These are phyloP conservation scores for Funneliformis mosseae DNA, from an alignment of 192 early-diverging fungal species.

Conservation along the genomic window DNA sequence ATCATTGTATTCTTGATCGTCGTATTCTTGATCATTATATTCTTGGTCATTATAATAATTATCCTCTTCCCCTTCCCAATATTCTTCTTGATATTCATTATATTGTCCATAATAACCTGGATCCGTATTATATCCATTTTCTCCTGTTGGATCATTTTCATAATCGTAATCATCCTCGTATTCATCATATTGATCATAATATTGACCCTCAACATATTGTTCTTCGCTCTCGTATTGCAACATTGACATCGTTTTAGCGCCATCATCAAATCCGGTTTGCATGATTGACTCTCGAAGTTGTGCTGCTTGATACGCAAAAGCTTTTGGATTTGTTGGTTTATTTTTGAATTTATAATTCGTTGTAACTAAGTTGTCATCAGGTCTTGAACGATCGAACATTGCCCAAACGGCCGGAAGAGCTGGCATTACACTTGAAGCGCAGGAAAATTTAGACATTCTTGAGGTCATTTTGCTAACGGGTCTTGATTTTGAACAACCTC, in stretches of 20 bases:
- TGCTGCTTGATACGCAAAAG: not conserved
- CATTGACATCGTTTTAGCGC: not conserved
- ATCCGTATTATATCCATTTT: not conserved
- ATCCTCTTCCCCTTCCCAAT: not conserved
- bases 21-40: not conserved
- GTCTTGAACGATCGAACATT: not conserved
- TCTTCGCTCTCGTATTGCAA: not conserved
- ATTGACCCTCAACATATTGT: not conserved
- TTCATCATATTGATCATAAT: not conserved
- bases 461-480: slow-evolving; percentile 3
- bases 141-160: not conserved
- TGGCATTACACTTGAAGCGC: not conserved
- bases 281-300: not conserved
- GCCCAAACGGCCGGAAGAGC: not conserved
- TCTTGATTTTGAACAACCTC: not conserved
- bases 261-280: not conserved
- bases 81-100: slow-evolving; percentile 6
- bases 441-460: not conserved
- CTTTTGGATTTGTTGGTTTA: not conserved
- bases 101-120: not conserved
- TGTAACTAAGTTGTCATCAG: slow-evolving; percentile 1
- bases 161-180: not conserved
- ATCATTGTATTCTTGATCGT: not conserved
- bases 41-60: not conserved
- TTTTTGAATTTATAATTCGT: slow-evolving; percentile 1